Conservation (phyloP, 257 asterid genomes). For the Plantago major region DNA sequence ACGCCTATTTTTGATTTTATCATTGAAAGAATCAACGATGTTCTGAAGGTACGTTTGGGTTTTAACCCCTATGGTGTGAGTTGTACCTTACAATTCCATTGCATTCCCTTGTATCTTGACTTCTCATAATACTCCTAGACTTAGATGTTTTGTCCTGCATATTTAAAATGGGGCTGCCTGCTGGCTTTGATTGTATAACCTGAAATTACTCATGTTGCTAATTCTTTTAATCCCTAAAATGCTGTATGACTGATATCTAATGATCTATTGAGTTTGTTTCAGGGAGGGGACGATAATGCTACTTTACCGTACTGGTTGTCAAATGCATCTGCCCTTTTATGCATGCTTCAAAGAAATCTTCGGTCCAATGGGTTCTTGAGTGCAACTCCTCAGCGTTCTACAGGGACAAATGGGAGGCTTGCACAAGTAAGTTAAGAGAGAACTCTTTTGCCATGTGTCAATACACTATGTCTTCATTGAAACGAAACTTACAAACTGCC, state of each 20-base stretch:
- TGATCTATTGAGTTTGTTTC: constrained; percentile 27
- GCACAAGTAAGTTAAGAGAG: constrained; percentile 54
- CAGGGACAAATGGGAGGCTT: constrained; percentile 72
- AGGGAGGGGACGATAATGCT: constrained; percentile 76
- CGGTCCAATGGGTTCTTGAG: constrained; percentile 79
- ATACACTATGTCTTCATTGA: constrained; percentile 8
- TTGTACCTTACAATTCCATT: not conserved
- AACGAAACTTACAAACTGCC: constrained; percentile 15
- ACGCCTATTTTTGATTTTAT: constrained; percentile 79
- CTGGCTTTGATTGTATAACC: too few species aligned
- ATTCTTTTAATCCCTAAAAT: constrained; percentile 9
- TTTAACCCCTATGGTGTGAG: constrained; percentile 8
- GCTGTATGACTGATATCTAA: constrained; percentile 11
- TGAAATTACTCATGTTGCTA: not conserved
- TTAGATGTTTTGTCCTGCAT: too few species aligned
- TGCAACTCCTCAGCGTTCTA: constrained; percentile 71
- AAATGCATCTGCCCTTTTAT: constrained; percentile 87
- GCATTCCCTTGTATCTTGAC: not conserved
- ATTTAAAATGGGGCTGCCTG: too few species aligned
- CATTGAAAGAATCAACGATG: constrained; percentile 78
- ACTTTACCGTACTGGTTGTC: constrained; percentile 95
- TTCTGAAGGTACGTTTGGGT: constrained; percentile 57
- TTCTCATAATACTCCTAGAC: not conserved
- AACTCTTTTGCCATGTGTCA: not conserved
- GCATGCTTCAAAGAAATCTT: constrained; percentile 88